These are phyloP conservation scores for Ceratobasidium sp. DNA, from an alignment of 1,284 basidiomycete species.

Conservation along the genomic window DNA sequence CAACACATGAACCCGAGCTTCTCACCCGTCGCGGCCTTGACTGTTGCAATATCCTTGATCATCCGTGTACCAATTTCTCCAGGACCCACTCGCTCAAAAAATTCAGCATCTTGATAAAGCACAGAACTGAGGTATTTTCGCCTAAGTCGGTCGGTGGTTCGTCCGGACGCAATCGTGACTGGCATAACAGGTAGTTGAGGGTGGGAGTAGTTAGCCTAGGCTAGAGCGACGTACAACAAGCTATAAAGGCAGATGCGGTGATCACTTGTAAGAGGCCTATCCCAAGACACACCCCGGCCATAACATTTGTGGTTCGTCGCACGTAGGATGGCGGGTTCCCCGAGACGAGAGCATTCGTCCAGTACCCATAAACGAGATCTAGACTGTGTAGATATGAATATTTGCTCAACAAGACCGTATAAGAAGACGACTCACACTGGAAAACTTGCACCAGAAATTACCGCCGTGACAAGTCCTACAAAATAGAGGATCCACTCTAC, in stretches of 20 bases:
- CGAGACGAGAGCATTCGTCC: slow-evolving; percentile 36
- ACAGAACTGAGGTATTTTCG: slow-evolving; percentile 59
- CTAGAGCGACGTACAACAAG: slow-evolving; percentile 27
- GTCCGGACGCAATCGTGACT: slow-evolving; percentile 57
- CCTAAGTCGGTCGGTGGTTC: slow-evolving; percentile 57
- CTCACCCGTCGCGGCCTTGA: slow-evolving; percentile 60
- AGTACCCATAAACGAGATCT: slow-evolving; percentile 37
- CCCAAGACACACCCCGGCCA: slow-evolving; percentile 25
- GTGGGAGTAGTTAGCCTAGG: too few relatives aligned
- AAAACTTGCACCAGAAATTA: slow-evolving; percentile 26
- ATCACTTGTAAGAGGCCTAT: slow-evolving; percentile 31
- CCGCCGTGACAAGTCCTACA: slow-evolving; percentile 4
- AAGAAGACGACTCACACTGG: slow-evolving; percentile 20
- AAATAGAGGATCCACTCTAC: slow-evolving; percentile 27
- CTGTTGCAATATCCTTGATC: slow-evolving; percentile 59
- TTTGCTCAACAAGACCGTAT: not conserved
- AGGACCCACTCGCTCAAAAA: slow-evolving; percentile 61
- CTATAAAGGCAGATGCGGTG: slow-evolving; percentile 10
- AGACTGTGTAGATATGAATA: not conserved
- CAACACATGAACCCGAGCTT: slow-evolving; percentile 59
- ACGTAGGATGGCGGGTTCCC: not conserved
- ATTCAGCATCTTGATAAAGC: slow-evolving; percentile 60
- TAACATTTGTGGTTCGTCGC: slow-evolving; percentile 19
- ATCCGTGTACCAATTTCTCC: slow-evolving; percentile 60
- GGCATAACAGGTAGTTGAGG: not conserved